Evolutionary conservation across 2,329 filamentous ascomycete species (phyloP).

Genomic region (Aspergillus ochraceus): DNA sequence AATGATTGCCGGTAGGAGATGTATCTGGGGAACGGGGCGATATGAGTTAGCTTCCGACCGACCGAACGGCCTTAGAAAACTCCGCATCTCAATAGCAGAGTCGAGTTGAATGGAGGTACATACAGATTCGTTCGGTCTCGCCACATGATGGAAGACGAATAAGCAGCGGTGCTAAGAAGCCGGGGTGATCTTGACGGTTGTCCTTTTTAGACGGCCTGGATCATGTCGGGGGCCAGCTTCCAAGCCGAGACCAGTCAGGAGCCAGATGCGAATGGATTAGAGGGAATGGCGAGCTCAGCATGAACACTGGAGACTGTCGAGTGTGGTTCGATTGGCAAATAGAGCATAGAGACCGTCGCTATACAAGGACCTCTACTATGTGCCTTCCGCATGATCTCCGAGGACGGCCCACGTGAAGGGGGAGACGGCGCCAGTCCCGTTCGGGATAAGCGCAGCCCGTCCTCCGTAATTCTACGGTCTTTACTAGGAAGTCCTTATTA

Average conservation of each 20-base stretch:
- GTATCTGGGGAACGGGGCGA: slow-evolving; percentile 61
- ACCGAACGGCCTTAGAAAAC: neutral
- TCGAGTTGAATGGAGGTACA: slow-evolving; percentile 28
- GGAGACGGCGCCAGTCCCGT: slow-evolving; percentile 15
- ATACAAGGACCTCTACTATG: neutral
- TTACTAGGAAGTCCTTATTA: too few relatives aligned
- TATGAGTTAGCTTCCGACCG: neutral
- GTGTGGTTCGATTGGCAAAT: neutral
- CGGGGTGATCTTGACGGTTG: slow-evolving; percentile 17
- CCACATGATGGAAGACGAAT: slow-evolving; percentile 75
- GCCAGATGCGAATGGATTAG: neutral
- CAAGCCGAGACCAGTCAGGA: neutral
- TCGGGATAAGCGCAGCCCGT: slow-evolving; percentile 10
- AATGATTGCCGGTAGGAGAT: slow-evolving; percentile 99
- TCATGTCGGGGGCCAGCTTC: slow-evolving; percentile 15
- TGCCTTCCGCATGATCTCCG: slow-evolving; percentile 14
- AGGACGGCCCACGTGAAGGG: slow-evolving; percentile 20
- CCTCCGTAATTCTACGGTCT: neutral
- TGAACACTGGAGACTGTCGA: neutral
- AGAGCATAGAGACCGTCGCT: neutral
- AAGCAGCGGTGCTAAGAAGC: slow-evolving; percentile 6
- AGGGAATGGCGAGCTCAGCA: neutral
- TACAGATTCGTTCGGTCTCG: slow-evolving; percentile 99
- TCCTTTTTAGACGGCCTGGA: slow-evolving; percentile 17
- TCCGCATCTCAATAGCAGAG: too few relatives aligned